Conservation (phyloP, 2,329 filamentous ascomycete genomes). For the Fusarium sterilihyphosum region DNA sequence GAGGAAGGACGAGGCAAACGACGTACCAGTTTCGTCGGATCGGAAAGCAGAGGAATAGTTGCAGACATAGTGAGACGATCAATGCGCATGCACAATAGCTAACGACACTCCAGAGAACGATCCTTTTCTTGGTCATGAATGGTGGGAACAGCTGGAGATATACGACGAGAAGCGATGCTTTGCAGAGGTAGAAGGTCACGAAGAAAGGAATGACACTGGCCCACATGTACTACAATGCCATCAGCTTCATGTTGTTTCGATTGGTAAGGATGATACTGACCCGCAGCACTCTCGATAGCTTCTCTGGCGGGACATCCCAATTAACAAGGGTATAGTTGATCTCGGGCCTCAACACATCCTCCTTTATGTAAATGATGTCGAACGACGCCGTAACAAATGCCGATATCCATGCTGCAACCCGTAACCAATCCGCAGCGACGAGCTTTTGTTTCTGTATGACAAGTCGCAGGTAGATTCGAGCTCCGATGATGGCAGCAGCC, state of each 20-base stretch:
- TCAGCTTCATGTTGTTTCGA: background rate
- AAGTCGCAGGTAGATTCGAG: constrained; percentile 26
- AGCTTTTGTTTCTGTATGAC: constrained; percentile 25
- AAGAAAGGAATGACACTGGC: constrained; percentile 17
- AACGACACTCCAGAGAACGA: background rate
- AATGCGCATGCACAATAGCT: constrained; percentile 8
- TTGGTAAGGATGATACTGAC: background rate
- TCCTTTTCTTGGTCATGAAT: constrained; percentile 29
- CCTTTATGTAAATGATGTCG: background rate
- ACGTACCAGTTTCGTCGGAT: constrained; percentile 29
- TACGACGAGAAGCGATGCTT: constrained; percentile 28
- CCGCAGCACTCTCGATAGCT: background rate
- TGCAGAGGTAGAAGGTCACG: constrained; percentile 34
- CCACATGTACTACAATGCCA: constrained; percentile 12
- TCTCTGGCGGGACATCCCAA: constrained; percentile 9
- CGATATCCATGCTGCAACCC: constrained; percentile 15
- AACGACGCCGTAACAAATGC: constrained; percentile 4
- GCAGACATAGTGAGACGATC: background rate
- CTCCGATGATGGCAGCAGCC: constrained; percentile 2
- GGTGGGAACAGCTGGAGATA: constrained; percentile 34
- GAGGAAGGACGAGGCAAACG: accelerated
- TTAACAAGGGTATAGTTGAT: constrained; percentile 26
- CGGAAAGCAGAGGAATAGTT: constrained; percentile 29
- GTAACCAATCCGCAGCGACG: constrained; percentile 8
- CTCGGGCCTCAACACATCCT: constrained; percentile 1